Percentiles rank a stretch among this genome's conserved stretches.
Evolutionary conservation across 768 basidiomycete species (phyloP).

Genomic region (Trametes coccinea): DNA sequence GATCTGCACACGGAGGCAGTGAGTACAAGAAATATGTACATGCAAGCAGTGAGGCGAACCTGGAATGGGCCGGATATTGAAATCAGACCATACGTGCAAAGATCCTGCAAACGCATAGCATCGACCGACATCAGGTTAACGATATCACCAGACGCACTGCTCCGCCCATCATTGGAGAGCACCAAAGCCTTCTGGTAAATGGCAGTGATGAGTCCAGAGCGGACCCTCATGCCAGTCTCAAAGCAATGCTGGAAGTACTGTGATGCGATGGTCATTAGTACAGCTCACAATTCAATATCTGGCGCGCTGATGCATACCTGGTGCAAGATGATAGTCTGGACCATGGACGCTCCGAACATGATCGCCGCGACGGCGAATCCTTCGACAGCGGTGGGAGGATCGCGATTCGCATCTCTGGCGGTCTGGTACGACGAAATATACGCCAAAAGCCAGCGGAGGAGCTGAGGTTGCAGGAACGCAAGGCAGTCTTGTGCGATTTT

Average conservation of each 20-base stretch:
- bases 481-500: slow-evolving; percentile 73
- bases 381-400: slow-evolving; percentile 44
- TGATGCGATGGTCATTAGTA: not conserved
- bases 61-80: slow-evolving; percentile 85
- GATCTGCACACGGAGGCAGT: slow-evolving; percentile 48
- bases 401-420: slow-evolving; percentile 34
- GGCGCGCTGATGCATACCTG: slow-evolving; percentile 48
- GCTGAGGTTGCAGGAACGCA: not conserved
- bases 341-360: slow-evolving; percentile 82
- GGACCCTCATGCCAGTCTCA: slow-evolving; percentile 91
- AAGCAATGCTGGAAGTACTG: slow-evolving; percentile 86
- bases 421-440: slow-evolving; percentile 82
- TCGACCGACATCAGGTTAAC: slow-evolving; percentile 95
- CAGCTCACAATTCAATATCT: not conserved
- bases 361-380: slow-evolving; percentile 74
- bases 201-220: slow-evolving; percentile 80
- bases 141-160: slow-evolving; percentile 85
- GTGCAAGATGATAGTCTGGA: slow-evolving; percentile 78
- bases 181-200: slow-evolving; percentile 88
- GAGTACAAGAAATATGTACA: not conserved
- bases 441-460: slow-evolving; percentile 70
- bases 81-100: slow-evolving; percentile 83
- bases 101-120: slow-evolving; percentile 73
- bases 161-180: slow-evolving; percentile 82
- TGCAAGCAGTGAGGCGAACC: slow-evolving; percentile 38